These are phyloP conservation scores for Kernera saxatilis DNA, from an alignment of 345 rosid genomes.

Conservation along the genomic window DNA sequence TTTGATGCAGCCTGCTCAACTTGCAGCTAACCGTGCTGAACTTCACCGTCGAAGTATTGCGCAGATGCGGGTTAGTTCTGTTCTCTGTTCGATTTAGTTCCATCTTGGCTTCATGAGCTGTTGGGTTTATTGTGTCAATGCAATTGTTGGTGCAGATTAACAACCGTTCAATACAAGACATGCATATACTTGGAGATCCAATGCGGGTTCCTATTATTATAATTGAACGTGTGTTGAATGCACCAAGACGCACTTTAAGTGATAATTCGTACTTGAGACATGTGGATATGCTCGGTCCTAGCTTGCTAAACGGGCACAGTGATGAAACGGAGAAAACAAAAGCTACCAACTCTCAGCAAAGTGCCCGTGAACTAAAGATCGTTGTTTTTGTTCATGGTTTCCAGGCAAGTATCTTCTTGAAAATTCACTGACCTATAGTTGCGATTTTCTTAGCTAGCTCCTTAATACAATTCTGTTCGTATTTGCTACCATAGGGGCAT, in stretches of 20 bases:
- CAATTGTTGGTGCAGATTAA: conserved; percentile 60
- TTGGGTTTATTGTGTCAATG: neutral
- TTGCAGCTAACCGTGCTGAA: conserved; percentile 85
- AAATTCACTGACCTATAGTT: neutral
- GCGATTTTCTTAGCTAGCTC: neutral
- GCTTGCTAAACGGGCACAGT: conserved; percentile 22
- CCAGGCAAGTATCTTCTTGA: conserved; percentile 54
- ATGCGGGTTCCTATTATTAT: conserved; percentile 71
- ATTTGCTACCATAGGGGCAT: conserved; percentile 57
- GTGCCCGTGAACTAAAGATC: conserved; percentile 53
- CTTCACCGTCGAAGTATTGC: conserved; percentile 93
- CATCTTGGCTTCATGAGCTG: neutral
- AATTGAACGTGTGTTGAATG: conserved; percentile 78
- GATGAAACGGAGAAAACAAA: conserved; percentile 34
- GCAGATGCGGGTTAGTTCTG: conserved; percentile 77
- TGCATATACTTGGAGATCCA: conserved; percentile 87
- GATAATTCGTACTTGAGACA: conserved; percentile 68
- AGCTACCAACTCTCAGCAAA: conserved; percentile 28
- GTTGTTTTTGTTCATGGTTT: conserved; percentile 94
- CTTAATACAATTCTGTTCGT: neutral
- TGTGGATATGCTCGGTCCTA: conserved; percentile 45
- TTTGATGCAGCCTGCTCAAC: conserved; percentile 63
- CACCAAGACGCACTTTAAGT: conserved; percentile 77
- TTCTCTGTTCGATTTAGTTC: neutral
- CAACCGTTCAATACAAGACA: conserved; percentile 79